These are phyloP conservation scores for Carex pumila DNA, from an alignment of 176 grass and related monocot species.

Conservation along the genomic window DNA sequence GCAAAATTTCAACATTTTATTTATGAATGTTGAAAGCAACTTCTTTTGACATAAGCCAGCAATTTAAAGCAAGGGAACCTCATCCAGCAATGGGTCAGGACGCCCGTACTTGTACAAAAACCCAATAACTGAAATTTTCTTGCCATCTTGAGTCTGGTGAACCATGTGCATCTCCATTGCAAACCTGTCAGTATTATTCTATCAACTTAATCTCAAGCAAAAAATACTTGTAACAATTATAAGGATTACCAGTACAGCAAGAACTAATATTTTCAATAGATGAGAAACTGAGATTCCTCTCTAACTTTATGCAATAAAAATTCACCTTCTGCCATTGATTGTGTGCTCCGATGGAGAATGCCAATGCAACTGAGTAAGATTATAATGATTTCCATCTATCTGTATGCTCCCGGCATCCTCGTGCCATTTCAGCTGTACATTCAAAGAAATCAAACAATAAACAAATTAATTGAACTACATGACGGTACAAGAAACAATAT, in stretches of 20 bases:
- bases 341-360: constrained; percentile 73
- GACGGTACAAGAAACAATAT: not conserved
- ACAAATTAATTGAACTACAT: not conserved
- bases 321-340: constrained; percentile 49
- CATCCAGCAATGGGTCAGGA: constrained; percentile 18
- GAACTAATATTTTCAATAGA: not conserved
- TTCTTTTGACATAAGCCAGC: no score
- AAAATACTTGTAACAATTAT: not conserved
- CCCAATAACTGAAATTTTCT: constrained; percentile 39
- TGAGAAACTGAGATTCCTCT: not conserved
- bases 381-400: constrained; percentile 35
- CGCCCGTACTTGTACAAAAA: constrained; percentile 38
- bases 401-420: constrained; percentile 34
- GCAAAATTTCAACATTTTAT: no score
- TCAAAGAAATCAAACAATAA: not conserved
- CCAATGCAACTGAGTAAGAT: constrained; percentile 57
- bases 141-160: constrained; percentile 32
- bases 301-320: not conserved
- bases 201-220: not conserved
- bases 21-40: no score
- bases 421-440: constrained; percentile 42
- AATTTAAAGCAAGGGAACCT: not conserved
- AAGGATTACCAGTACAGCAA: not conserved
- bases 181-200: constrained; percentile 20
- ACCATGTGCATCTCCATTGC: constrained; percentile 62